A percentile compares a stretch with the other conserved stretches of the same genome.
Conservation (phyloP, 2,329 filamentous ascomycete species). For the Trichoderma brevicompactum region DNA sequence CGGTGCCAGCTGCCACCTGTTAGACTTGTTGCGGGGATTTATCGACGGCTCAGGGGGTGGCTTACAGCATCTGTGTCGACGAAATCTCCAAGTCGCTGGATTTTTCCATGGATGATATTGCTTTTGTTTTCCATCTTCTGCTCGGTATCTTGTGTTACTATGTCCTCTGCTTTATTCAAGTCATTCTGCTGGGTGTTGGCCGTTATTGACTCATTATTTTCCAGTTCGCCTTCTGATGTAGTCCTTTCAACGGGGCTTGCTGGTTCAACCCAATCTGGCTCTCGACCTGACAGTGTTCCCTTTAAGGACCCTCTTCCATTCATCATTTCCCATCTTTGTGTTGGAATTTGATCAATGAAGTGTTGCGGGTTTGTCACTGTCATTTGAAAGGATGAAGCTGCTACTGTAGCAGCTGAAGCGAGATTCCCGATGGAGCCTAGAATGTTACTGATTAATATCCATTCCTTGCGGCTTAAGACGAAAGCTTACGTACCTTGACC, state of each 20-base stretch:
- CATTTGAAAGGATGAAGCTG: slow-evolving; percentile 53
- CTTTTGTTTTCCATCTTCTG: background rate
- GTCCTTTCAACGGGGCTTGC: background rate
- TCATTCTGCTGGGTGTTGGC: background rate
- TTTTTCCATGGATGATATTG: slow-evolving; percentile 40
- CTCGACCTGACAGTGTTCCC: background rate
- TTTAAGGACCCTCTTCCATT: slow-evolving; percentile 1
- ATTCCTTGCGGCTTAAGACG: background rate
- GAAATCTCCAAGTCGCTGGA: slow-evolving; percentile 49
- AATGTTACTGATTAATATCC: background rate
- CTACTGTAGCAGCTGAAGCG: slow-evolving; percentile 51
- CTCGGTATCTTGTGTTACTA: background rate
- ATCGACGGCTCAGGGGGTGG: background rate
- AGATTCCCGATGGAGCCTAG: slow-evolving; percentile 45
- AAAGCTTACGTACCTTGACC: slow-evolving; percentile 34
- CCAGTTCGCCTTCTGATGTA: background rate
- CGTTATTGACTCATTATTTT: background rate
- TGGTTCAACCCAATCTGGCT: slow-evolving; percentile 18
- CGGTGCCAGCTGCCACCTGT: slow-evolving; percentile 43
- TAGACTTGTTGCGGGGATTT: background rate
- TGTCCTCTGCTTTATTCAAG: background rate
- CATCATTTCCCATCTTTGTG: slow-evolving; percentile 11
- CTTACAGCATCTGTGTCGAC: slow-evolving; percentile 50
- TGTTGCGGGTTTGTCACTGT: slow-evolving; percentile 44
- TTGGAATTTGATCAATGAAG: slow-evolving; percentile 19